phyloP scores from a whole-genome alignment of 495 filamentous ascomycete species.

The Penicillium silybi region DNA sequence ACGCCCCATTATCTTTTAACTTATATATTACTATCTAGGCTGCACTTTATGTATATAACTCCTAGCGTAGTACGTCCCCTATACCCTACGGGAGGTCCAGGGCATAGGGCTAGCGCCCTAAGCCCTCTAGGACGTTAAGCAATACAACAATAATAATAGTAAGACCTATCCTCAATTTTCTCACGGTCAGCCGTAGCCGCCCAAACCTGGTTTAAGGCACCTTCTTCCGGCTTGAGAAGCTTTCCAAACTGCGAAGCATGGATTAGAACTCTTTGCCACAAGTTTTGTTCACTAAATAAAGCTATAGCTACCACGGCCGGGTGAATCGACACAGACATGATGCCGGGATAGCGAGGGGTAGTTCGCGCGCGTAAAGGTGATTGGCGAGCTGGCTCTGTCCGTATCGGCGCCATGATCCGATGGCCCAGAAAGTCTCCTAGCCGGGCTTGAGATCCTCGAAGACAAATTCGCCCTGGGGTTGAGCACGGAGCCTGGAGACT shows the following conservation, averaged over 20 bases:
- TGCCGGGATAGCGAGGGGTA: slow-evolving; percentile 48
- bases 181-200: slow-evolving; percentile 36
- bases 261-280: slow-evolving; percentile 9
- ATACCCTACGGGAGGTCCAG: no score
- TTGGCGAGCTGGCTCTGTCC: slow-evolving; percentile 67
- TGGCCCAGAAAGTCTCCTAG: slow-evolving; percentile 5
- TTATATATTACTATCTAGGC: no score
- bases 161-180: slow-evolving; percentile 33
- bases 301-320: slow-evolving; percentile 39
- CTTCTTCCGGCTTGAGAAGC: slow-evolving; percentile 19
- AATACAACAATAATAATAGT: no score
- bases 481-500: slow-evolving; percentile 30
- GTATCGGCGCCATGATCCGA: slow-evolving; percentile 48
- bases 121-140: no score
- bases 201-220: slow-evolving; percentile 55
- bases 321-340: slow-evolving; percentile 40
- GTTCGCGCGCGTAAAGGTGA: slow-evolving; percentile 53
- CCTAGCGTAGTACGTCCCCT: no score
- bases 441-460: slow-evolving; percentile 17
- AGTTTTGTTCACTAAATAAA: slow-evolving; percentile 25
- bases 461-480: slow-evolving; percentile 49
- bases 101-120: no score
- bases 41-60: no score
- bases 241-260: slow-evolving; percentile 13
- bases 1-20: no score